phyloP scores from a whole-genome alignment of 495 filamentous ascomycete species.

The Aspergillus cristatus region DNA sequence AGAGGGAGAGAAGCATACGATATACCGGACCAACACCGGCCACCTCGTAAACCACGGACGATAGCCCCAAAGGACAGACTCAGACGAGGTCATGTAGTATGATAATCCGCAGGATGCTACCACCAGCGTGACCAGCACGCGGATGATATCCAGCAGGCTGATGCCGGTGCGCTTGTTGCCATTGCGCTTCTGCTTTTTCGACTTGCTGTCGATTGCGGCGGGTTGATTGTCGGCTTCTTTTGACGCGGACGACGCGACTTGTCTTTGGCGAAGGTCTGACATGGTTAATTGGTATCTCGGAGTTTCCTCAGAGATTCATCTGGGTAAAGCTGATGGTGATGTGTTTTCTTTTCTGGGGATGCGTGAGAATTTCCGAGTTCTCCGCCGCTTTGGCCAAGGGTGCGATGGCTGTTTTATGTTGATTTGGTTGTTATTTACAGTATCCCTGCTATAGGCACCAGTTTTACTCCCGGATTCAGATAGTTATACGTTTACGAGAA shows the following conservation, averaged over 20 bases:
- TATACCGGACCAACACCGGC: constrained; percentile 50
- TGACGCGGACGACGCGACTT: constrained; percentile 8
- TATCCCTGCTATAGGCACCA: no score
- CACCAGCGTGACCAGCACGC: constrained; percentile 60
- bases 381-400: neutral
- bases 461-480: no score
- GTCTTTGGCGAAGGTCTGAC: constrained; percentile 34
- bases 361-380: neutral
- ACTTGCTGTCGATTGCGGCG: constrained; percentile 8
- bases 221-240: constrained; percentile 1
- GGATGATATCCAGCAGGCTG: constrained; percentile 62
- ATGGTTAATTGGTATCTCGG: constrained; percentile 19
- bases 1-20: constrained; percentile 37
- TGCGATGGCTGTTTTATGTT: no score
- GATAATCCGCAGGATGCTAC: constrained; percentile 62
- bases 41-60: constrained; percentile 59
- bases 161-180: constrained; percentile 21
- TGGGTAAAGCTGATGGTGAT: no score
- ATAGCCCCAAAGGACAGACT: constrained; percentile 58
- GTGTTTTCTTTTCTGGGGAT: no score
- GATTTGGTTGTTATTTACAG: no score
- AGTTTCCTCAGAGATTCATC: neutral
- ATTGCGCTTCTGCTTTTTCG: constrained; percentile 7
- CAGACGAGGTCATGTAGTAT: constrained; percentile 68
- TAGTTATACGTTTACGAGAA: no score